Base-by-base conservation (phyloP, 805 yeast genomes). In the Wickerhamiella vanderwaltii region DNA sequence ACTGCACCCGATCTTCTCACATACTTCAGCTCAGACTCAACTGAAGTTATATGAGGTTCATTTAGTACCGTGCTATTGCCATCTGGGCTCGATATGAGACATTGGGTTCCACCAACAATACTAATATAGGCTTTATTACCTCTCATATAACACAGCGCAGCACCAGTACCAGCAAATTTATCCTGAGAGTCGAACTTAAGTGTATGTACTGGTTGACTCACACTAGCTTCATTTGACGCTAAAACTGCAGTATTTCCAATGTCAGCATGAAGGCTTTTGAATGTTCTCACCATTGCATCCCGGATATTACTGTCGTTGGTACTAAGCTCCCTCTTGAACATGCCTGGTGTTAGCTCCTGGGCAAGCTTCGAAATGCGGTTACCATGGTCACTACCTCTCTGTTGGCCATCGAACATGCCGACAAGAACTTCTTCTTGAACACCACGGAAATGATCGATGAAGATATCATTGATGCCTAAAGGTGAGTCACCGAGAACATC, bases 1-100 rank as follows among this genome's bases (percentile, higher is more conserved):
- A 72, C 80, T 1, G 97, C 97, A 41, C 97, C 97, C 18, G 93
- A 75, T 1, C 82, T 81, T 53, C 97, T 68, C 36, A 91, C 83
- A 51, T 95, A 67, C n/a, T 55, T 60, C 13, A 65, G 50, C 55
- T 86, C 94, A 51, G 81, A 81, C 51, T 84, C 93, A 2, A 39
- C 47, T 32, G 66, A 68, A 23, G 80, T 67, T 20, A 71, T 74
- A 4, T 91, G 79, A 6, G 97, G 96, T 48, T 79, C 85, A 59
- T 91, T 96, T 31, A 91, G 63, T 3, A 74, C 64, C n/a, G 68
- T 64, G 56, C 73, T 79, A 37, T 84, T 88, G 23, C 97, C 95
- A 59, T 82, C 85, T 30, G 75, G 72, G 45, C 79, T 72, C 6
- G 94, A 77, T 39, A 88, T 58, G 38, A 91, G 66, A 1, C 85